Evolutionary conservation across 371 early-diverging fungal species (phyloP).

Genomic region (Gilbertella persicaria): DNA sequence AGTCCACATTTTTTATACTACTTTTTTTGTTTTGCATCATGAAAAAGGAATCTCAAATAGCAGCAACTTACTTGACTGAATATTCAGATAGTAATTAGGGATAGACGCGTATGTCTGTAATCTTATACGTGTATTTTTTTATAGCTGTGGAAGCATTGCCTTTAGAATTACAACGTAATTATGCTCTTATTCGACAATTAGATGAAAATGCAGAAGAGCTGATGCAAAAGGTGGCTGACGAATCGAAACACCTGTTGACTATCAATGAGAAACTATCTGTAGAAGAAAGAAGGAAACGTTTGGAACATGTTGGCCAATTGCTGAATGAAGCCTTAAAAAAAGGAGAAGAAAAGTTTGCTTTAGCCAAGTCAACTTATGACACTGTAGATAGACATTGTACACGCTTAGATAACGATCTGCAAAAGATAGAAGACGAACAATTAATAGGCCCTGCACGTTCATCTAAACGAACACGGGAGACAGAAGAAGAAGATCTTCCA

Average conservation of each 20-base stretch:
- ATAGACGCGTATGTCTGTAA: not conserved
- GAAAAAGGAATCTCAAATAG: slow-evolving; percentile 11
- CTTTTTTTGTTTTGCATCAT: not conserved
- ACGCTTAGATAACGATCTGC: slow-evolving; percentile 88
- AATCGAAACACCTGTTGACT: slow-evolving; percentile 10
- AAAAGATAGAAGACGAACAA: slow-evolving; percentile 89
- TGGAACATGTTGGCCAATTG: slow-evolving; percentile 62
- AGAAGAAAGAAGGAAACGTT: slow-evolving; percentile 57
- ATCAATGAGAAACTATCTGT: slow-evolving; percentile 15
- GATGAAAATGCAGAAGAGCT: slow-evolving; percentile 80
- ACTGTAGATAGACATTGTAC: slow-evolving; percentile 91
- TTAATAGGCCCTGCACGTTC: slow-evolving; percentile 64
- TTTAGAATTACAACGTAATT: slow-evolving; percentile 87
- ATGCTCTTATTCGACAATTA: slow-evolving; percentile 86
- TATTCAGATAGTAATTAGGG: slow-evolving; percentile 24
- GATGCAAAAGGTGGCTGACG: slow-evolving; percentile 59
- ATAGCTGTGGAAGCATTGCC: slow-evolving; percentile 87
- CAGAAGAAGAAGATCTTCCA: not conserved
- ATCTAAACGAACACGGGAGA: slow-evolving; percentile 6
- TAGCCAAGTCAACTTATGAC: slow-evolving; percentile 93
- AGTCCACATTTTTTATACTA: no score
- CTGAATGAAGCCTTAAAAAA: slow-evolving; percentile 77
- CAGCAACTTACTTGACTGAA: slow-evolving; percentile 16
- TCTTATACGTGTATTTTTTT: not conserved
- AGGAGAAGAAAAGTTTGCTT: slow-evolving; percentile 91